Evolutionary conservation across 1,284 basidiomycete genomes (phyloP).

Genomic region (Cryptococcus sp.): DNA sequence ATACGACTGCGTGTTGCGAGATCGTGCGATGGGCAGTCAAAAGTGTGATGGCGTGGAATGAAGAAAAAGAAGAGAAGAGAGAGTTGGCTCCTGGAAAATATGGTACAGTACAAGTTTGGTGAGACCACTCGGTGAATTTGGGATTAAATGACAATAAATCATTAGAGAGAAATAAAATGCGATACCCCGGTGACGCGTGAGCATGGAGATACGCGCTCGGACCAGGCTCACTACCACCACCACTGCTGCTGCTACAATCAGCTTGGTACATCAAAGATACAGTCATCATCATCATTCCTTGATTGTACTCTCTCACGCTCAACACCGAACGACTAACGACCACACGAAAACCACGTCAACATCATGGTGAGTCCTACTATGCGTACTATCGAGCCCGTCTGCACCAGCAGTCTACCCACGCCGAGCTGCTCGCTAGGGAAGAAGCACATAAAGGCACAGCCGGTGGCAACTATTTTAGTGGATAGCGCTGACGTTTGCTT

Average conservation of each 20-base stretch:
- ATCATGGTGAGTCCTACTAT: constrained; percentile 21
- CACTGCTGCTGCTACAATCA: too few species aligned
- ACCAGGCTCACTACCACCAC: not conserved
- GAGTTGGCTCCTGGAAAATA: not conserved
- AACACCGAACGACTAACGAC: not conserved
- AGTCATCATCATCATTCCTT: too few species aligned
- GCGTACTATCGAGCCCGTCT: not conserved
- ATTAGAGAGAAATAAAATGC: constrained; percentile 5
- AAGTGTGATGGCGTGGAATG: constrained; percentile 22
- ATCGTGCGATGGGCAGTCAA: constrained; percentile 13
- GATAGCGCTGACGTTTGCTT: constrained; percentile 4
- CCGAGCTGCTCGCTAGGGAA: not conserved
- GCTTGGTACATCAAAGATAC: too few species aligned
- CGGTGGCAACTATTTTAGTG: constrained; percentile 5
- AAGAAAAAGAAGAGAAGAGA: constrained; percentile 10
- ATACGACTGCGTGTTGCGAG: not conserved
- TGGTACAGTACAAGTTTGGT: not conserved
- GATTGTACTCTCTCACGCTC: not conserved
- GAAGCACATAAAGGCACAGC: not conserved
- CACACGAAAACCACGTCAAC: constrained; percentile 8
- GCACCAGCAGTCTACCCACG: not conserved
- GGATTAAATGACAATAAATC: constrained; percentile 18
- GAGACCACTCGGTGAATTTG: constrained; percentile 3
- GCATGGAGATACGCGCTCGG: constrained; percentile 13
- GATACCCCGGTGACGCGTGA: not conserved